phyloP scores from a whole-genome alignment of 2,329 filamentous ascomycete species.

The Xylariaceae sp. region DNA sequence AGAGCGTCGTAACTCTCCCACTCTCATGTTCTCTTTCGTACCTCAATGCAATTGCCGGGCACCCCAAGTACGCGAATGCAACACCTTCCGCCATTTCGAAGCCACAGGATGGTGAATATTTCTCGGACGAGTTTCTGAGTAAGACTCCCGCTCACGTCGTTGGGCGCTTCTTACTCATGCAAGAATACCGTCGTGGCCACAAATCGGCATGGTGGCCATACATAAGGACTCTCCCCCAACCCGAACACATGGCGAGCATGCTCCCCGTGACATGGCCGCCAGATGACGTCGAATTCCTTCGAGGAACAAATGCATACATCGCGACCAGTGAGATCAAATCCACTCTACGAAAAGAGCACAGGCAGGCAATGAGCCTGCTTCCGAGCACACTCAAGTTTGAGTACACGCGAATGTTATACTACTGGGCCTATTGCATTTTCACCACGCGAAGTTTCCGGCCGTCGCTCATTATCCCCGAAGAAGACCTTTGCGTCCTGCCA shows the following conservation, averaged over 20 bases:
- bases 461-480: slow-evolving; percentile 49
- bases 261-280: slow-evolving; percentile 62
- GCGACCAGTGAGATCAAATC: slow-evolving; percentile 39
- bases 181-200: slow-evolving; percentile 57
- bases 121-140: slow-evolving; percentile 49
- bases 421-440: slow-evolving; percentile 63
- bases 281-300: slow-evolving; percentile 54
- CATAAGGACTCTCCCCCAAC: slow-evolving; percentile 61
- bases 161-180: slow-evolving; percentile 64
- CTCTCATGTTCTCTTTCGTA: slow-evolving; percentile 54
- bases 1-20: slow-evolving; percentile 49
- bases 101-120: slow-evolving; percentile 24
- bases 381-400: slow-evolving; percentile 29
- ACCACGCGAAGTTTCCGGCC: slow-evolving; percentile 63
- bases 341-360: slow-evolving; percentile 45
- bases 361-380: slow-evolving; percentile 39
- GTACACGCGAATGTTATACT: slow-evolving; percentile 50
- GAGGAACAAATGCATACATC: slow-evolving; percentile 29
- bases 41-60: slow-evolving; percentile 47
- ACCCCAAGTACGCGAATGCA: slow-evolving; percentile 22
- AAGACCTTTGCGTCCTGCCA: slow-evolving; percentile 29
- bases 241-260: slow-evolving; percentile 47
- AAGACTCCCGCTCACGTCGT: slow-evolving; percentile 54
- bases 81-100: slow-evolving; percentile 8
- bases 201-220: slow-evolving; percentile 67